Percentiles rank a stretch among this genome's conserved stretches.
phyloP scores from a whole-genome alignment of 371 early-diverging fungal species.

The Capillidium heterosporum region DNA sequence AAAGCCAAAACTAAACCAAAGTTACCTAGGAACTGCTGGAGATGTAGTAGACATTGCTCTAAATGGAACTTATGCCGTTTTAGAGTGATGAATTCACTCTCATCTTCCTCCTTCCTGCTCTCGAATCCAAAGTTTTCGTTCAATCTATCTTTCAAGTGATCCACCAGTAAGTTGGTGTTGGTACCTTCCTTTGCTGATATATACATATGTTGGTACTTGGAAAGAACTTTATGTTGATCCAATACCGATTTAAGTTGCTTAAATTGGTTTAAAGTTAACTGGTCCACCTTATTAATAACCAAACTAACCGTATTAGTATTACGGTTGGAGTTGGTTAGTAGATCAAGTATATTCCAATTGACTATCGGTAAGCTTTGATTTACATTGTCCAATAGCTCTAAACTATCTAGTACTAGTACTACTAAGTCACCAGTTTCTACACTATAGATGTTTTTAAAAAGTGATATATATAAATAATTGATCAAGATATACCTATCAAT shows the following conservation, averaged over 20 bases:
- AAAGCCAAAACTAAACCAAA: neutral
- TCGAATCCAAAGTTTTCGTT: no score
- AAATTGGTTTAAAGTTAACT: no score
- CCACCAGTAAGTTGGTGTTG: no score
- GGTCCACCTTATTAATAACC: no score
- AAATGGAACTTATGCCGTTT: conserved; percentile 53
- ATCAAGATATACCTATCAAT: conserved; percentile 7
- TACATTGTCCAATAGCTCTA: neutral
- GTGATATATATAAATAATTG: neutral
- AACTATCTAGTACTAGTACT: conserved; percentile 1
- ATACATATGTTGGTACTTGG: no score
- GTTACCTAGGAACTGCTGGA: conserved; percentile 32
- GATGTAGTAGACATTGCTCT: conserved; percentile 26
- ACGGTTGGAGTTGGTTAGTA: no score
- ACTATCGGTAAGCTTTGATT: conserved; percentile 10
- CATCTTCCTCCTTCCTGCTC: neutral
- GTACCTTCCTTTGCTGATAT: no score
- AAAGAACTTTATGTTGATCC: no score
- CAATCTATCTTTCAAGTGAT: no score
- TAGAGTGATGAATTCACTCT: conserved; percentile 38
- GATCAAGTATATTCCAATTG: neutral
- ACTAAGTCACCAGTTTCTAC: neutral
- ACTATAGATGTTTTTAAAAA: neutral
- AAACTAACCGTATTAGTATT: no score
- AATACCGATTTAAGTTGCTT: no score